phyloP scores from a whole-genome alignment of 2,329 filamentous ascomycete genomes.

The Phaeosphaeria sp. region DNA sequence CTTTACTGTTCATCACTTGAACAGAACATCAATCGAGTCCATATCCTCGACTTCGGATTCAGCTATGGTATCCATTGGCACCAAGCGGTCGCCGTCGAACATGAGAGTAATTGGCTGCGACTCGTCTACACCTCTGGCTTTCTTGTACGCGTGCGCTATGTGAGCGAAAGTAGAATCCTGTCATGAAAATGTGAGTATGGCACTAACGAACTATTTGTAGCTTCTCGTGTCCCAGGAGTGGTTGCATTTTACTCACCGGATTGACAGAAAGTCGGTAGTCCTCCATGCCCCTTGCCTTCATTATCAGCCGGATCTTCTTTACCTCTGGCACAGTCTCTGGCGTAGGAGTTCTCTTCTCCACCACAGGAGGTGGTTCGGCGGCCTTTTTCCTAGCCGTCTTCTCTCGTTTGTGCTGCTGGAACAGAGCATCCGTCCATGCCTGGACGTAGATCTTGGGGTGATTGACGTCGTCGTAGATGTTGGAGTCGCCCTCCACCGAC shows the following conservation, averaged over 20 bases:
- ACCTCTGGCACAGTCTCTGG: constrained; percentile 22
- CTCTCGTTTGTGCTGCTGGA: constrained; percentile 57
- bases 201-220: background rate
- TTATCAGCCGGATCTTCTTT: constrained; percentile 53
- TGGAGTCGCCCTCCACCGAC: constrained; percentile 48
- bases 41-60: constrained; percentile 46
- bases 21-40: constrained; percentile 45
- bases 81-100: constrained; percentile 48
- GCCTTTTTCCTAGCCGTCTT: constrained; percentile 45
- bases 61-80: constrained; percentile 39
- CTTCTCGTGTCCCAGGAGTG: background rate
- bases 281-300: constrained; percentile 59
- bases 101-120: constrained; percentile 42
- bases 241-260: constrained; percentile 45
- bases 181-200: constrained; percentile 13
- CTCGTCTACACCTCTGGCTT: constrained; percentile 22
- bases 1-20: constrained; percentile 29
- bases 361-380: constrained; percentile 34
- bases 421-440: constrained; percentile 74
- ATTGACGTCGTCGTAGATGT: constrained; percentile 59
- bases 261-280: constrained; percentile 60
- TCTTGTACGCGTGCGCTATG: constrained; percentile 38
- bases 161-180: constrained; percentile 41
- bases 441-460: constrained; percentile 71
- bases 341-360: constrained; percentile 23